phyloP scores from a whole-genome alignment of 2,329 filamentous ascomycete species.

The Rutstroemia sp. region DNA sequence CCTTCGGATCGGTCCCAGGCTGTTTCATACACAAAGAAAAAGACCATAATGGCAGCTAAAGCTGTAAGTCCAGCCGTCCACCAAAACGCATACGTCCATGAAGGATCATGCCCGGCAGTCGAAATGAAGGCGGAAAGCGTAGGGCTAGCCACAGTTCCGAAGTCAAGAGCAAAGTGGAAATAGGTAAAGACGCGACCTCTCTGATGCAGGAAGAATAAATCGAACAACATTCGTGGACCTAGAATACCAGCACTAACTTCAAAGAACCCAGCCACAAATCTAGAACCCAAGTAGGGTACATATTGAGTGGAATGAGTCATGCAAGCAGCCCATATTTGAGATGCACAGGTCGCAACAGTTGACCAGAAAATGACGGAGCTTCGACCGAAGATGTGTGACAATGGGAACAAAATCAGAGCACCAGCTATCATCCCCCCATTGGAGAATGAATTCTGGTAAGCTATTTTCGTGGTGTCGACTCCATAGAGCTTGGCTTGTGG shows the following conservation, averaged over 20 bases:
- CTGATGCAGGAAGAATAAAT: slow-evolving; percentile 37
- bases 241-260: slow-evolving; percentile 33
- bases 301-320: slow-evolving; percentile 31
- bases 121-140: slow-evolving; percentile 36
- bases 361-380: slow-evolving; percentile 35
- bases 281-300: slow-evolving; percentile 24
- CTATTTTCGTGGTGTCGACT: slow-evolving; percentile 10
- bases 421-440: slow-evolving; percentile 33
- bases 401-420: slow-evolving; percentile 32
- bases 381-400: slow-evolving; percentile 32
- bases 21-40: slow-evolving; percentile 35
- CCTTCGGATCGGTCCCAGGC: slow-evolving; percentile 27
- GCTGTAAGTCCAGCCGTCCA: slow-evolving; percentile 33
- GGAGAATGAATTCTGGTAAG: slow-evolving; percentile 29
- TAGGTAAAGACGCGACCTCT: slow-evolving; percentile 34
- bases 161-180: slow-evolving; percentile 31
- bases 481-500: slow-evolving; percentile 14
- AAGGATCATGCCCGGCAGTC: slow-evolving; percentile 26
- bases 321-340: slow-evolving; percentile 23
- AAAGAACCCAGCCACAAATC: slow-evolving; percentile 34
- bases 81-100: slow-evolving; percentile 34
- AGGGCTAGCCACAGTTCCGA: slow-evolving; percentile 31
- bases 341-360: slow-evolving; percentile 26
- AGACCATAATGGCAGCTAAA: slow-evolving; percentile 29
- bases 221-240: slow-evolving; percentile 34